phyloP scores from a whole-genome alignment of 768 basidiomycete genomes.

The Pholiota molesta region DNA sequence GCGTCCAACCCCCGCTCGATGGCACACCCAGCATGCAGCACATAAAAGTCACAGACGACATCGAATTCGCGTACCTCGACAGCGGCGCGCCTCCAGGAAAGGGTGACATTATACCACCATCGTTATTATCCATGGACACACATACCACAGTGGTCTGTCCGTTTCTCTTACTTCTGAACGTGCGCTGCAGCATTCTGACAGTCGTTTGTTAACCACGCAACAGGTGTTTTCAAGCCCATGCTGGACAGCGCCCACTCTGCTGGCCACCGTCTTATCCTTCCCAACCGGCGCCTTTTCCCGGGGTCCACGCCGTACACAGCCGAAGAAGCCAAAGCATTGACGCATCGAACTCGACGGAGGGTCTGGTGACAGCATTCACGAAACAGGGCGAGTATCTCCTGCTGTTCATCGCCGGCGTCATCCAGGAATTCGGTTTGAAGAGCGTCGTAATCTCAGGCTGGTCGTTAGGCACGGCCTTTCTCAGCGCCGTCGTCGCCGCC shows the following conservation, averaged over 20 bases:
- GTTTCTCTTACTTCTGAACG: neutral
- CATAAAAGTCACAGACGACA: slow-evolving; percentile 14
- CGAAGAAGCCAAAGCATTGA: slow-evolving; percentile 25
- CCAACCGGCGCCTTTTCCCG: slow-evolving; percentile 38
- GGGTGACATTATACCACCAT: slow-evolving; percentile 25
- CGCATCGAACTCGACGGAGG: slow-evolving; percentile 9
- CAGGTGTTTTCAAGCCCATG: slow-evolving; percentile 29
- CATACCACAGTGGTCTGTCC: slow-evolving; percentile 29
- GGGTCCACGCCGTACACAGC: slow-evolving; percentile 33
- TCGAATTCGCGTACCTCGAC: slow-evolving; percentile 32
- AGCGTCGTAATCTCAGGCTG: slow-evolving; percentile 30
- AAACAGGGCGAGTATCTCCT: slow-evolving; percentile 32
- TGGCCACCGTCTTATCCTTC: slow-evolving; percentile 28
- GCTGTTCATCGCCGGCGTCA: slow-evolving; percentile 29
- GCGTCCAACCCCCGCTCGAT: neutral
- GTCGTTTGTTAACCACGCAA: neutral
- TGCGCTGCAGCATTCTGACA: neutral
- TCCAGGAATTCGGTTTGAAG: slow-evolving; percentile 21
- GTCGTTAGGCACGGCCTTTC: slow-evolving; percentile 32
- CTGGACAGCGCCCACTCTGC: slow-evolving; percentile 18
- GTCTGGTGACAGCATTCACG: slow-evolving; percentile 21
- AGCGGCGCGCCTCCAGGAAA: slow-evolving; percentile 24
- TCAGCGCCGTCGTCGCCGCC: slow-evolving; percentile 23
- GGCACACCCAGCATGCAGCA: slow-evolving; percentile 6
- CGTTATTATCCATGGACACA: slow-evolving; percentile 34